These are phyloP conservation scores for Haematococcus lacustris DNA, from an alignment of 139 green algal genomes.

Conservation along the genomic window DNA sequence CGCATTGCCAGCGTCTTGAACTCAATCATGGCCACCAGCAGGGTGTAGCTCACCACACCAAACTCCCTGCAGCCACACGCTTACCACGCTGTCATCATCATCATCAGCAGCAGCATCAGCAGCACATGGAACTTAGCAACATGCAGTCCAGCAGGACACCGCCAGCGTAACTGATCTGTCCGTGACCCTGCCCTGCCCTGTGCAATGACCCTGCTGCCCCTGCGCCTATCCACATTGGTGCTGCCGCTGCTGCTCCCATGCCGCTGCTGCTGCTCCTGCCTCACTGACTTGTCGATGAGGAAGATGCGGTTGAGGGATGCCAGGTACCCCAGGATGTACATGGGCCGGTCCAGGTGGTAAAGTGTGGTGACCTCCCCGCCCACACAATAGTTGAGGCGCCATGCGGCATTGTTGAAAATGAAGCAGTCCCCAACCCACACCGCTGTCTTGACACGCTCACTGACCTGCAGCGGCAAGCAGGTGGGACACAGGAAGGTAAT, in stretches of 20 bases:
- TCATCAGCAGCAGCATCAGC: no score
- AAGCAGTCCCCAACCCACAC: slow-evolving; percentile 93
- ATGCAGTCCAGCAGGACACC: no score
- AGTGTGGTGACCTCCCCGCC: slow-evolving; percentile 95
- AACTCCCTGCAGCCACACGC: no score
- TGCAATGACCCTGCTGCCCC: no score
- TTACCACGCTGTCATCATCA: neutral
- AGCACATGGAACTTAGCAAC: no score
- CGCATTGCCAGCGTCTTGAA: slow-evolving; percentile 78
- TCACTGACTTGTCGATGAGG: slow-evolving; percentile 84
- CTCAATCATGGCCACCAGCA: slow-evolving; percentile 92
- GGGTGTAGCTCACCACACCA: slow-evolving; percentile 75
- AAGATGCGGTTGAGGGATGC: slow-evolving; percentile 82
- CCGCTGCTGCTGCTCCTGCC: no score
- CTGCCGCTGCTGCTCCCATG: neutral
- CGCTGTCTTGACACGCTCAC: slow-evolving; percentile 34
- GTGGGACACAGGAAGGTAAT: neutral
- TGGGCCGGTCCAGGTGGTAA: slow-evolving; percentile 91
- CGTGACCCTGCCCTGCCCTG: no score
- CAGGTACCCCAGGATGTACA: slow-evolving; percentile 97
- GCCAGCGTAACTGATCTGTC: no score
- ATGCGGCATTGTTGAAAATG: slow-evolving; percentile 93
- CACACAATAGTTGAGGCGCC: slow-evolving; percentile 97
- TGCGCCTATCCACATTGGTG: no score
- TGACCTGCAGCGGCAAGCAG: slow-evolving; percentile 11